Percentiles rank a stretch among this genome's conserved stretches.
phyloP scores from a whole-genome alignment of 2,329 filamentous ascomycete species.

The Pseudovirgaria hyperparasitica region DNA sequence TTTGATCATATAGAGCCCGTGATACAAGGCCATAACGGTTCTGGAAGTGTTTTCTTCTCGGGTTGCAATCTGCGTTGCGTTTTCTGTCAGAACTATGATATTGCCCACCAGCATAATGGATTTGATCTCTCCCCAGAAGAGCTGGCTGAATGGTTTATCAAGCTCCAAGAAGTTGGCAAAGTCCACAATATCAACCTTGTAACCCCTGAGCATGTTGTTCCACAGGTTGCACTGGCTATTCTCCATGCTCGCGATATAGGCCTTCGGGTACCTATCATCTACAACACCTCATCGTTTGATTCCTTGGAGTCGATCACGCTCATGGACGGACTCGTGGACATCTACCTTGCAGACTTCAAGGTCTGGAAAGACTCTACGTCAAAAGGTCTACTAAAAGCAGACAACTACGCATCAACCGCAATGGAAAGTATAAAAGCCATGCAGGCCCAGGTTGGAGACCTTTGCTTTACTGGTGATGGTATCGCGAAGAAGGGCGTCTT shows the following conservation, averaged over 20 bases:
- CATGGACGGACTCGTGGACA: slow-evolving; percentile 68
- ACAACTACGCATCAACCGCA: slow-evolving; percentile 60
- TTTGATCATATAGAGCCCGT: slow-evolving; percentile 48
- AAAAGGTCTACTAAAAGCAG: slow-evolving; percentile 62
- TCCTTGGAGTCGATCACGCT: slow-evolving; percentile 58
- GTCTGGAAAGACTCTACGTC: slow-evolving; percentile 58
- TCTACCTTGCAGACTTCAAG: slow-evolving; percentile 84
- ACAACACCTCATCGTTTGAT: slow-evolving; percentile 77
- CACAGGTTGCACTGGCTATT: slow-evolving; percentile 67
- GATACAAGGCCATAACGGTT: slow-evolving; percentile 70
- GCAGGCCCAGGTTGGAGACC: slow-evolving; percentile 69
- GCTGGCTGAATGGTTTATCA: slow-evolving; percentile 70
- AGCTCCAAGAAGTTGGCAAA: slow-evolving; percentile 63
- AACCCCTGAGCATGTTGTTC: slow-evolving; percentile 77
- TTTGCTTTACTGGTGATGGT: slow-evolving; percentile 70
- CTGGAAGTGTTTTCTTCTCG: slow-evolving; percentile 69
- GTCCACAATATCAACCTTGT: slow-evolving; percentile 88
- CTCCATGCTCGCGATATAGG: slow-evolving; percentile 59
- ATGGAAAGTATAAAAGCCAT: slow-evolving; percentile 68
- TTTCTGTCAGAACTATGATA: slow-evolving; percentile 73
- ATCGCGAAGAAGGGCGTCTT: slow-evolving; percentile 68
- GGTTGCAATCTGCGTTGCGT: slow-evolving; percentile 65
- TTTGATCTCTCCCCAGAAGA: slow-evolving; percentile 68
- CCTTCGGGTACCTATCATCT: slow-evolving; percentile 60
- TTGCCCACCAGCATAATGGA: slow-evolving; percentile 68